Base-by-base conservation (phyloP, 306 rosid genomes). In the Malus sieversii region DNA sequence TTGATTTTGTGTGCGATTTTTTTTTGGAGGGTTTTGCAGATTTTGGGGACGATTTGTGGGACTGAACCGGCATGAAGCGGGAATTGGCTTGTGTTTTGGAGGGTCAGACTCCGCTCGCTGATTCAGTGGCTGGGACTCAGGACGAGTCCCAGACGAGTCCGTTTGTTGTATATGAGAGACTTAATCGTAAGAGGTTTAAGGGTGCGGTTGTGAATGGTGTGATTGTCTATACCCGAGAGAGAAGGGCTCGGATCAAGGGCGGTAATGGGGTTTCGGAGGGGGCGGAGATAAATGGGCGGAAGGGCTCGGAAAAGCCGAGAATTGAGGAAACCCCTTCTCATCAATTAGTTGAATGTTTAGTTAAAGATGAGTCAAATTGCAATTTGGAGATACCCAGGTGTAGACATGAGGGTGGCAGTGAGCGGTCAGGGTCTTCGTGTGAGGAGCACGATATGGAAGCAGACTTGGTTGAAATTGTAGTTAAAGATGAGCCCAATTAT, bases 151-250 rank as follows among this genome's bases (percentile, higher is more conserved):
- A 73, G 68, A 20, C 71, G 74, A 70, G 76, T 74, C 66, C 66
- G 68, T 27, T 22, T 32, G 42, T 72, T 16, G 82, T 55, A 72
- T 66, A 80, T 45, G 85, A 75, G 81, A 71, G 72, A 72, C 23
- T 67, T 65, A 66, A 74, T 71, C 72, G 75, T 32, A 81, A 80
- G 66, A 71, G 80, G 35, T 74, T 75, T 45, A 86, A 79, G 74
- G 85, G 90, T 48, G 77, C 88, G 23, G 30, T 79, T 32, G 91
- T 92, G 57, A 83, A 92, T 61, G 99, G 98, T 60, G 82, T 80
- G 78, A 72, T 95, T 80, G 99, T 95, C 35, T 95, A 95, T 72
- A 82, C 97, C 10, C 90, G 98, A 23, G 85, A 64, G 6, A 90
- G 86, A 81, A 84, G 73, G 82, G n/a, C 77, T 25, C 71, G 75